Base-by-base conservation (phyloP, 371 early-diverging fungal genomes). In the Apophysomyces ossiformis region DNA sequence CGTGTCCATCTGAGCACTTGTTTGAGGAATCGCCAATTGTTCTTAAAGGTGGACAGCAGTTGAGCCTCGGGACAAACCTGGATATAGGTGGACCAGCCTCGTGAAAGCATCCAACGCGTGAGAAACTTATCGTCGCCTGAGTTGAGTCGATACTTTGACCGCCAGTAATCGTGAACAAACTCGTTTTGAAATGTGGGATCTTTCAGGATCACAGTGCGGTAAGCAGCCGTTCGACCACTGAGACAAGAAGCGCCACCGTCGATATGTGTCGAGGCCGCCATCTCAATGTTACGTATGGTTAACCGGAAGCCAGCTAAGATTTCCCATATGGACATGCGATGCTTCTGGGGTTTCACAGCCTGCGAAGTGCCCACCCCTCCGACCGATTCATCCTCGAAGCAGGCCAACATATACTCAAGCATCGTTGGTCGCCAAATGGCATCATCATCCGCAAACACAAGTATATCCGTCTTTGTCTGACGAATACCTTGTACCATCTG, bases 361-460 rank as follows among this genome's bases (percentile, higher is more conserved):
- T 91, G 92, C 7, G 87, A 87, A n/a, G 92, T 91, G 7, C 91
- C 90, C 1, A 91, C 90, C 32, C 90, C 92, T 26, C 92, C 92
- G 81, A 91, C 87, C 45, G 84, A 80, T 39, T 82, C 77, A 64
- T 91, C 89, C 66, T 91, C 92, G 75, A 91, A 91, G 36, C 90
- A 90, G 6, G 92, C 92, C 67, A 91, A 72, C 58, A 89, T 85
- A 65, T 88, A 91, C 46, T 81, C 76, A 3, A 90, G 69, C 76
- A 84, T 82, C 13, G 85, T 84, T 1, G 86, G 85, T 12, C 78
- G 75, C 90, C 92, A 91, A 32, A 91, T 83, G 16, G 87, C 92
- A 67, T 90, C 90, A 61, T 91, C 92, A 61, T 91, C 90, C n/a
- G 89, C 86, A 69, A 91, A 91, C 5, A 91, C 90, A 61, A 87